Conservation (phyloP, 2,329 filamentous ascomycete species). For the Septoria petroselini region DNA sequence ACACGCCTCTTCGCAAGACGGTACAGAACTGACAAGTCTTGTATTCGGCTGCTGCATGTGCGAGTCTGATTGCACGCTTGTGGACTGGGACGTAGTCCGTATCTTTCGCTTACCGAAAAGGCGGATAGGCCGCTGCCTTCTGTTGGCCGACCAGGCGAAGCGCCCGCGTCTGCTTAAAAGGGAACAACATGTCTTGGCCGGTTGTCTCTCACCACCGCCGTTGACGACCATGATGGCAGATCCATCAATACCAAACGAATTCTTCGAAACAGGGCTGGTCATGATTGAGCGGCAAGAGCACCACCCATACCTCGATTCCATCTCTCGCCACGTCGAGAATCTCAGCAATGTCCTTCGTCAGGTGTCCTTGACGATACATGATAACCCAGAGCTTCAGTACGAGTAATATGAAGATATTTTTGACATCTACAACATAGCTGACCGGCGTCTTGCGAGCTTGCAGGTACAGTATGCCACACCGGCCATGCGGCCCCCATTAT, state of each 20-base stretch:
- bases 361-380: conserved; percentile 52
- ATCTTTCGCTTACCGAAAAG: too few relatives aligned
- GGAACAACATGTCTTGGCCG: too few relatives aligned
- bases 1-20: too few relatives aligned
- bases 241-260: not conserved
- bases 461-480: conserved; percentile 3
- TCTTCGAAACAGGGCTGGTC: conserved; percentile 13
- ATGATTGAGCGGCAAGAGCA: conserved; percentile 10
- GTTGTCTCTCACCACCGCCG: not conserved
- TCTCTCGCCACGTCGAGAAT: conserved; percentile 43
- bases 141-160: too few relatives aligned
- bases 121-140: too few relatives aligned
- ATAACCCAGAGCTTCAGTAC: conserved; percentile 45
- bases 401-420: conserved; percentile 42
- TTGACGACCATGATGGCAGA: not conserved
- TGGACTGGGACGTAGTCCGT: too few relatives aligned
- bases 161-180: too few relatives aligned
- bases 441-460: not conserved
- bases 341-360: conserved; percentile 44
- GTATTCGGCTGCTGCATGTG: too few relatives aligned
- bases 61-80: too few relatives aligned
- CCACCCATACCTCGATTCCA: conserved; percentile 25
- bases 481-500: too few relatives aligned
- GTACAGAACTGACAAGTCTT: too few relatives aligned
- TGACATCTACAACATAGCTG: not conserved